Evolutionary conservation across 1,139 yeast genomes (phyloP), one percentile per base, ranked within the genome.

Genomic region (Suhomyces taliae): DNA sequence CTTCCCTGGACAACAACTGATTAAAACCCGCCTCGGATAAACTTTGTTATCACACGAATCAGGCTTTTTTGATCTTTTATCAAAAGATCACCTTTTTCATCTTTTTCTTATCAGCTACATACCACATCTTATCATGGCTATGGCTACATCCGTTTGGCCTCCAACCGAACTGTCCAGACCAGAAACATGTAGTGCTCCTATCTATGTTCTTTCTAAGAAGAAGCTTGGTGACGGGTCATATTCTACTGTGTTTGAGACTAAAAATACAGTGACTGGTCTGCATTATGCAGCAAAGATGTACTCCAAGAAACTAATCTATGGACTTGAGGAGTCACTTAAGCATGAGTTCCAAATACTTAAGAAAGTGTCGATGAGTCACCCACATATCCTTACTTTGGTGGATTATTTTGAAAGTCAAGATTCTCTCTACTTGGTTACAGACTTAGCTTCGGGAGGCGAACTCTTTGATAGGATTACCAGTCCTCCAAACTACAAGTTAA

Each of bases 341-440:
- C 80, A 79, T 56, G 88, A 83, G 61, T 79, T 83, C 53, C 66
- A 72, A 8, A 79, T 81, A 2, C 70, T 83, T 33, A 72, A 78
- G 48, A 67, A 72, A 71, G 76, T 67, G 62, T 81, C 68, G 43
- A 58, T 61, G 53, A 57, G 60, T n/a, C 86, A 84, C 59, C 59
- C 64, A 2, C 65, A 70, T 51, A 76, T 86, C 26, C 67, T 87
- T 47, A 83, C 85, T 34, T 66, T 87, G 46, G 74, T 82, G 11
- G 93, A 87, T 62, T 83, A 79, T 61, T 86, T 86, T 60, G 90
- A 86, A 59, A 85, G 91, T 1, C 70, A 73, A 12, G 77, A 81
- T 43, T 72, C 75, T 52, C 66, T 85, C 34, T 85, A 81, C 48
- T 65, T 86, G 44, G 80, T 86, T 40, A 85, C 90, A 0, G 88